Percentiles rank a stretch among this genome's conserved stretches.
Evolutionary conservation across 441 rosid species (phyloP).

Genomic region (Eutrema salsugineum): DNA sequence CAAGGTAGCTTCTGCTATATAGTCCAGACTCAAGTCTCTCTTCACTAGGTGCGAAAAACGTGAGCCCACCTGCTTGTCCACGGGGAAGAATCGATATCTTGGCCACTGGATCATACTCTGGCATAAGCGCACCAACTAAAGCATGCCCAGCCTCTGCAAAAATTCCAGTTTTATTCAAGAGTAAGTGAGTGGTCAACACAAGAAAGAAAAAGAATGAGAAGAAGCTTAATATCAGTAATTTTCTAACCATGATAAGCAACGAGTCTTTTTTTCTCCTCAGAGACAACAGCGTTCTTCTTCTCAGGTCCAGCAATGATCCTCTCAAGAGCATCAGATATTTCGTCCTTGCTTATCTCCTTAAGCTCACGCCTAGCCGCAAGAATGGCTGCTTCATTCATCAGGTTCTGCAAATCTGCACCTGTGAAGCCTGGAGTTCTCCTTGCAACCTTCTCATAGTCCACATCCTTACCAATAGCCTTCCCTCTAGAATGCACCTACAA

Average conservation of each 20-base stretch:
- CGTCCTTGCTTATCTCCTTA: conserved; percentile 95
- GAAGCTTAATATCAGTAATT: neutral
- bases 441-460: conserved; percentile 83
- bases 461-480: conserved; percentile 81
- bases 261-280: conserved; percentile 82
- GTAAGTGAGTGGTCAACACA: conserved; percentile 16
- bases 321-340: conserved; percentile 93
- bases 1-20: conserved; percentile 91
- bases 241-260: conserved; percentile 86
- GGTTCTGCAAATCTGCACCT: conserved; percentile 91
- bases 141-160: conserved; percentile 96
- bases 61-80: conserved; percentile 96
- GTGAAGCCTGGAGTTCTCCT: conserved; percentile 95
- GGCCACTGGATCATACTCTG: conserved; percentile 92
- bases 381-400: conserved; percentile 97
- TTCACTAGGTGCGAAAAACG: conserved; percentile 93
- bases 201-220: neutral
- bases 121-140: conserved; percentile 92
- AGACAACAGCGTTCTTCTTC: conserved; percentile 91
- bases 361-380: conserved; percentile 94
- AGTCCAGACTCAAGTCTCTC: conserved; percentile 95
- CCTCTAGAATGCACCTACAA: conserved; percentile 88
- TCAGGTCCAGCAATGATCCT: conserved; percentile 98
- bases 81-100: conserved; percentile 97
- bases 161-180: neutral